Percentiles rank a stretch among this genome's conserved stretches.
Conservation (phyloP, 176 grass and related monocot species). For the Triticum aestivum region IWGSC_CS_RefSeq_v2.1 NC_057809.1:389600653-389601152, state of each 20-base stretch:
- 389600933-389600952: background rate
- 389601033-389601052: background rate
- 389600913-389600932: background rate
- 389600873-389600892: background rate
- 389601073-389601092: too few relatives aligned
- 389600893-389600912: conserved; percentile 24
- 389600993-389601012: conserved; percentile 28
- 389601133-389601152: too few relatives aligned
- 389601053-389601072: too few relatives aligned
- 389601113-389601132: too few relatives aligned
- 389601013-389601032: background rate
- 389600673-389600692: too few relatives aligned
- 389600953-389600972: background rate
- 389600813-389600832: background rate
- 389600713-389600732: background rate
- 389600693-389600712: background rate
- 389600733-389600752: too few relatives aligned
- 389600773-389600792: background rate
- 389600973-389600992: background rate
- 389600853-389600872: background rate
- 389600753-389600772: too few relatives aligned
- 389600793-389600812: background rate
- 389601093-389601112: too few relatives aligned
- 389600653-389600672: background rate
- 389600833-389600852: background rate